Evolutionary conservation across 2,329 filamentous ascomycete genomes (phyloP).

Genomic region (Trichoderma guizhouense): DNA sequence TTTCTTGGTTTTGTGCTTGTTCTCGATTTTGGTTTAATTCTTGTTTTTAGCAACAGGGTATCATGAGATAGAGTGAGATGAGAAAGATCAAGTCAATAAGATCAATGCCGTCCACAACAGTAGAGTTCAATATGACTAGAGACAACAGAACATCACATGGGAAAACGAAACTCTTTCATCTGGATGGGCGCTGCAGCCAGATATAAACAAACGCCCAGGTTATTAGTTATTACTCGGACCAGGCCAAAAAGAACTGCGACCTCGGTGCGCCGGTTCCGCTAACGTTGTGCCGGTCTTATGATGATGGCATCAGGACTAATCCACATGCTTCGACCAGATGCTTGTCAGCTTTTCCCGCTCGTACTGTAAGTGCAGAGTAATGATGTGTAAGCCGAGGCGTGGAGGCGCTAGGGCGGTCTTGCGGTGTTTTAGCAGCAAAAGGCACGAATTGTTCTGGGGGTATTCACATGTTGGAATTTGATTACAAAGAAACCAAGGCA

Average conservation of each 20-base stretch:
- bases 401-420: background rate
- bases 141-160: background rate
- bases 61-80: background rate
- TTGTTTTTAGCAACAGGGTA: background rate
- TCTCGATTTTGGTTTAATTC: background rate
- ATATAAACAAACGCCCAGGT: background rate
- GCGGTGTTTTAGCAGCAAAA: background rate
- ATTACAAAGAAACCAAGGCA: background rate
- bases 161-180: background rate
- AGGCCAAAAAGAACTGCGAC: background rate
- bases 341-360: background rate
- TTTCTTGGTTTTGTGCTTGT: background rate
- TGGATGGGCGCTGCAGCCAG: background rate
- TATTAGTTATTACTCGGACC: background rate
- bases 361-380: constrained; percentile 1
- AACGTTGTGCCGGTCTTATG: background rate
- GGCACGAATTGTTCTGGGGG: background rate
- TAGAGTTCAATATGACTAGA: background rate
- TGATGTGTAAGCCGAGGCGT: constrained; percentile 13
- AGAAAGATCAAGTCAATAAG: background rate
- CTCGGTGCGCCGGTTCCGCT: background rate
- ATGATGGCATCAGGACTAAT: constrained; percentile 11
- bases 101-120: background rate
- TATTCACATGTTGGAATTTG: background rate
- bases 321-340: background rate